Evolutionary conservation across 176 grass and related monocot genomes (phyloP).

Genomic region (Saccharum spontaneum): DNA sequence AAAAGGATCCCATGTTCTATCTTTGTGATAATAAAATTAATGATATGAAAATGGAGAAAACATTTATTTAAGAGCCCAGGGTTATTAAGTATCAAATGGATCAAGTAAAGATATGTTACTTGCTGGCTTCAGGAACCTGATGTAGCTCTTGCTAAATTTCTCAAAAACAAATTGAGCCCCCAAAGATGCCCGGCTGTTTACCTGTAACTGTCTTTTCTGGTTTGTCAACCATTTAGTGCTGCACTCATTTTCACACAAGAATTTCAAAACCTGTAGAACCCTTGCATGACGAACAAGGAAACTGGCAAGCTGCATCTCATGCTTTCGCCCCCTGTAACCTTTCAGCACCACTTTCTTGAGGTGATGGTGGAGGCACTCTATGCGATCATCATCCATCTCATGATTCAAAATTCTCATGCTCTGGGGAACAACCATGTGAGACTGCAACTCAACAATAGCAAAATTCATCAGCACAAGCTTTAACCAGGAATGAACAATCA

Average conservation of each 20-base stretch:
- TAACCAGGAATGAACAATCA: background rate
- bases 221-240: slow-evolving; percentile 5
- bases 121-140: slow-evolving; percentile 17
- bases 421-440: slow-evolving; percentile 19
- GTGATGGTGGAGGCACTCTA: slow-evolving; percentile 36
- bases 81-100: slow-evolving; percentile 35
- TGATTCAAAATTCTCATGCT: background rate
- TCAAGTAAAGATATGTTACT: slow-evolving; percentile 39
- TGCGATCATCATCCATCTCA: background rate
- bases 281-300: slow-evolving; percentile 42
- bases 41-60: background rate
- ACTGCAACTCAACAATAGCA: slow-evolving; percentile 13
- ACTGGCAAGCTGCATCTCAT: slow-evolving; percentile 30
- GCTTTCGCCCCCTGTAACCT: slow-evolving; percentile 32
- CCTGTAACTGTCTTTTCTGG: slow-evolving; percentile 13
- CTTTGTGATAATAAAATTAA: background rate
- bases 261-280: slow-evolving; percentile 36
- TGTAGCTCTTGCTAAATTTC: slow-evolving; percentile 5
- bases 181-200: slow-evolving; percentile 26
- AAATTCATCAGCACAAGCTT: background rate
- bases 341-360: slow-evolving; percentile 41
- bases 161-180: slow-evolving; percentile 33
- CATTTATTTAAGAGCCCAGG: background rate
- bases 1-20: background rate
- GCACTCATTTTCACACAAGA: slow-evolving; percentile 38